Evolutionary conservation across 306 rosid species (phyloP), one percentile per base, ranked within the genome.

Genomic region (Acacia crassicarpa): DNA sequence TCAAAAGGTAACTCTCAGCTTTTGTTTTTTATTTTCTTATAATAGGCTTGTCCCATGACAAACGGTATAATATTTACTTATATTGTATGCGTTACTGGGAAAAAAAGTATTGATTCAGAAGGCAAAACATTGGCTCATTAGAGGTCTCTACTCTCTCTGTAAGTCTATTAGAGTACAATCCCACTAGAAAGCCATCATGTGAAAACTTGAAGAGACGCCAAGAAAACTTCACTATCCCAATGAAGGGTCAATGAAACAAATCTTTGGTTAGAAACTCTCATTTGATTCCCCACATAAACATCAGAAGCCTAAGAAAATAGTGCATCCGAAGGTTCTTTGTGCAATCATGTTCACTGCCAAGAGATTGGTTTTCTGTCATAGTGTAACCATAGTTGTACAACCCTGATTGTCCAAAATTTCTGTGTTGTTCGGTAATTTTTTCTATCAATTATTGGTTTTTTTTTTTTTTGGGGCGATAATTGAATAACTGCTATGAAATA

Each of bases 1-100:
- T 84, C 85, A 95, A 20, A 81, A 91, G 98, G 99, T 93, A 82
- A 68, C 67, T 61, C 61, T 22, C 13, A 6, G n/a, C 46, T 4
- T 8, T 27, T 41, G 70, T 27, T 33, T 74, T 61, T 44, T n/a
- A 13, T 74, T 83, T 71, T 14, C 49, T 27, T 61, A 3, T 73
- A 54, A 33, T 41, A 25, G 32, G 15, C 46, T 38, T 74, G 56
- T 74, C 61, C 67, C 40, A 30, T 44, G 51, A 38, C 45, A 22
- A 72, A 63, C 33, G 43, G 16, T 45, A 10, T 67, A 35, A 4
- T 30, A 74, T 63, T 67, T 75, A n/a, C 25, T 65, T 5, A 74
- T 74, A 78, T 73, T 27, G 78, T 77, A 62, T 72, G 43, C 65
- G 22, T 22, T 25, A 23, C 53, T 11, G 6, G 56, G 53, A 23